Conservation (phyloP, 1,284 basidiomycete species). For the Volvariella surrecta region DNA sequence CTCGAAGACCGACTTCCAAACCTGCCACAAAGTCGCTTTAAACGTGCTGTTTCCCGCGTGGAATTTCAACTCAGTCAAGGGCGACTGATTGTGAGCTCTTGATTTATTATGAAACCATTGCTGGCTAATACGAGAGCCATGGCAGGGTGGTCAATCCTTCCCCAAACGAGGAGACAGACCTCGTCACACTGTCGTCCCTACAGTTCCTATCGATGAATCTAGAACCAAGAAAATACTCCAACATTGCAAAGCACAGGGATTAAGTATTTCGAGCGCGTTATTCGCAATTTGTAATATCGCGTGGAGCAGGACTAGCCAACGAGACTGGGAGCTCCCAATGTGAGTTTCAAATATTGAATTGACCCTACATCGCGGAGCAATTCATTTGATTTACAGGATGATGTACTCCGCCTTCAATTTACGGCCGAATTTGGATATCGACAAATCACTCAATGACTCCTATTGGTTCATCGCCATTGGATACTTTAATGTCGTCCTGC, state of each 20-base stretch:
- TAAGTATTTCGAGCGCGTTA: slow-evolving; percentile 67
- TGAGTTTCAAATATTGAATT: slow-evolving; percentile 28
- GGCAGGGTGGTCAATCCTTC: slow-evolving; percentile 61
- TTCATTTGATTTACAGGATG: slow-evolving; percentile 34
- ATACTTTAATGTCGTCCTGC: slow-evolving; percentile 74
- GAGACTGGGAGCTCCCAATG: slow-evolving; percentile 45
- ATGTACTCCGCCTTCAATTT: slow-evolving; percentile 78
- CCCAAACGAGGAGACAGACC: slow-evolving; percentile 34
- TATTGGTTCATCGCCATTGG: slow-evolving; percentile 75
- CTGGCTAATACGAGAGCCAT: slow-evolving; percentile 4
- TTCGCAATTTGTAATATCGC: slow-evolving; percentile 72
- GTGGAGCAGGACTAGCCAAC: slow-evolving; percentile 45
- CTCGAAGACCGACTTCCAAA: slow-evolving; percentile 46
- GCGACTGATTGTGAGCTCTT: slow-evolving; percentile 36
- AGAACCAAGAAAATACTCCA: slow-evolving; percentile 52
- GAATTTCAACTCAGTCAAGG: slow-evolving; percentile 48
- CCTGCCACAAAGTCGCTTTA: slow-evolving; percentile 26
- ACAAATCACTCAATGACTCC: slow-evolving; percentile 41
- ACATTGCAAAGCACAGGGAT: slow-evolving; percentile 59
- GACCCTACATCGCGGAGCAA: neutral
- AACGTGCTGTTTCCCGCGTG: slow-evolving; percentile 36
- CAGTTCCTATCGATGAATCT: slow-evolving; percentile 43
- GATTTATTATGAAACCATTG: slow-evolving; percentile 1
- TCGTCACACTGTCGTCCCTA: slow-evolving; percentile 61
- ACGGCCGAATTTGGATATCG: slow-evolving; percentile 44